phyloP scores from a whole-genome alignment of 768 basidiomycete genomes.

The Suillus brevipes region DNA sequence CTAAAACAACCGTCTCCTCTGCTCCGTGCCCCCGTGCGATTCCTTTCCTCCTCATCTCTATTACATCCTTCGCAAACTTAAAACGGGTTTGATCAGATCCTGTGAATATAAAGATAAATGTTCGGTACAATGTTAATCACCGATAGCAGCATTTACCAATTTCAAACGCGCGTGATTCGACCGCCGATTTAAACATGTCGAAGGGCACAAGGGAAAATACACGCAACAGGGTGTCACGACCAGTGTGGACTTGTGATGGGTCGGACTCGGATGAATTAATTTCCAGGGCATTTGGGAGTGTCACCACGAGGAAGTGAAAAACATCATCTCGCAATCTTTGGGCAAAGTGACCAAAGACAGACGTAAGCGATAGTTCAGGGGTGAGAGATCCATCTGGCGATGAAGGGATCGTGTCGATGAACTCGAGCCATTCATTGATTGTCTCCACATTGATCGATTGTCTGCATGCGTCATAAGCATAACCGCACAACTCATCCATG shows the following conservation, averaged over 20 bases:
- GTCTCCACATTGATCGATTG: slow-evolving; percentile 75
- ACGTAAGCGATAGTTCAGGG: slow-evolving; percentile 49
- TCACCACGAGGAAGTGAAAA: slow-evolving; percentile 74
- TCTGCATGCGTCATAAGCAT: slow-evolving; percentile 76
- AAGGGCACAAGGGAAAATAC: slow-evolving; percentile 82
- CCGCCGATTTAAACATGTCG: slow-evolving; percentile 81
- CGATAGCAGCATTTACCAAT: slow-evolving; percentile 54
- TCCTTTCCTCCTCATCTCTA: slow-evolving; percentile 80
- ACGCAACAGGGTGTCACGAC: slow-evolving; percentile 70
- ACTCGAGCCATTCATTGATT: slow-evolving; percentile 75
- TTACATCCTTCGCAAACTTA: slow-evolving; percentile 89
- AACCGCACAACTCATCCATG: slow-evolving; percentile 81
- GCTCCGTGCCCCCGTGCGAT: slow-evolving; percentile 67
- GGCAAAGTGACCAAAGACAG: slow-evolving; percentile 78
- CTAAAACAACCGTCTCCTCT: slow-evolving; percentile 90
- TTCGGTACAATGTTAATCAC: slow-evolving; percentile 7
- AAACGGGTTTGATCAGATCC: slow-evolving; percentile 86
- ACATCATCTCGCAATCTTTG: slow-evolving; percentile 73
- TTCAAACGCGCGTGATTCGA: slow-evolving; percentile 77
- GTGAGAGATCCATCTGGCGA: slow-evolving; percentile 45
- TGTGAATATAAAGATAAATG: slow-evolving; percentile 32
- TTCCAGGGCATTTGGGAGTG: slow-evolving; percentile 67
- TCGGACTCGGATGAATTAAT: slow-evolving; percentile 44
- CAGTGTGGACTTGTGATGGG: slow-evolving; percentile 36
- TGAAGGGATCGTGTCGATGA: slow-evolving; percentile 59